Evolutionary conservation across 2,329 filamentous ascomycete genomes (phyloP), one percentile per base, ranked within the genome.

Genomic region (Fusarium foetens): DNA sequence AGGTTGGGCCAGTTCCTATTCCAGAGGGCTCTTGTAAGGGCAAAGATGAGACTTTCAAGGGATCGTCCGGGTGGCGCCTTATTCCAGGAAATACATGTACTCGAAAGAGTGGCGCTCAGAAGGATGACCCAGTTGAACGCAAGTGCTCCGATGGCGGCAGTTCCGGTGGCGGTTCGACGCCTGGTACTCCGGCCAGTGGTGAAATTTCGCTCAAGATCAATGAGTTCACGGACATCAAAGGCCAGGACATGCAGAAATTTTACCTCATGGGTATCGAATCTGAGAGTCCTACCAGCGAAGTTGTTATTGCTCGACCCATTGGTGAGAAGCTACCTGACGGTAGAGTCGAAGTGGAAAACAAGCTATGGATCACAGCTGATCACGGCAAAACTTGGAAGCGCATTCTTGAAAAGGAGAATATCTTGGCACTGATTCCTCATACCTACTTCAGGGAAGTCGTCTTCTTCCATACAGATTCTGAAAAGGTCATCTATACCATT

Each of bases 51-150:
- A 94, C 86, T 4, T 99, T 94, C 82, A 91, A 88, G 81, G 96
- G 94, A 17, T 93, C 92, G 6, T 97, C 95, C 35, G 96, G 96
- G 31, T 99, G 94, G 89, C 91, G 95, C 66, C 87, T 95, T 74
- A 98, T 99, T 67, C 95, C 96, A 1, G 93, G 93, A 31, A 92
- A 95, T 79, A 88, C 88, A 29, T 95, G 93, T 81, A 88, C 90
- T 73, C 84, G 89, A 51, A 87, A 84, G 19, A 80, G 81, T 19
- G 92, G 90, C 42, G 82, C 85, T 53, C 88, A 93, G 72, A 91
- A 93, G 76, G 93, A 94, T 75, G 87, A 91, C 59, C 83, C 86
- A n/a, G 87, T 94, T 19, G 91, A 97, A 74, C 88, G 91, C 68
- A 88, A 92, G 65, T 99, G 96, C 83, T 88, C 87, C 21, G 93